These are phyloP conservation scores for Aspergillus nomiae DNA, from an alignment of 2,329 filamentous ascomycete species.

Conservation along the genomic window DNA sequence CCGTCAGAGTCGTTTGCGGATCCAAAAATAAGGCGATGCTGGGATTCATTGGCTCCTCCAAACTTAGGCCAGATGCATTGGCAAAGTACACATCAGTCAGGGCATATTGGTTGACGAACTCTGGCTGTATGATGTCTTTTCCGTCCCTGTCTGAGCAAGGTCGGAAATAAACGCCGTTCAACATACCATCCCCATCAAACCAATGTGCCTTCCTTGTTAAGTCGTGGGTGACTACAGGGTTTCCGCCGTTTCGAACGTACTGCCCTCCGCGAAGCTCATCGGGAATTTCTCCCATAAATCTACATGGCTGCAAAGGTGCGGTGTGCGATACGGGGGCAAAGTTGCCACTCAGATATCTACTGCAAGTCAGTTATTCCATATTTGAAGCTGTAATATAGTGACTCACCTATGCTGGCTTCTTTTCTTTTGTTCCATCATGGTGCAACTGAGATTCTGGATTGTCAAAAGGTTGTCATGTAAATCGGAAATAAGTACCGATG, in stretches of 20 bases:
- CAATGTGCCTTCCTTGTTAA: constrained; percentile 66
- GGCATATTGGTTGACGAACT: constrained; percentile 71
- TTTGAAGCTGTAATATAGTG: too few species aligned
- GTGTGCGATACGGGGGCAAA: constrained; percentile 65
- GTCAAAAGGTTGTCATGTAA: too few species aligned
- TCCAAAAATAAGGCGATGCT: constrained; percentile 55
- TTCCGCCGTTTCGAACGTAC: constrained; percentile 72
- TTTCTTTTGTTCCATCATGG: too few species aligned
- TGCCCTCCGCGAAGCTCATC: constrained; percentile 67
- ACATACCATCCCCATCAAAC: constrained; percentile 77
- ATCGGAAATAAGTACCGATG: too few species aligned
- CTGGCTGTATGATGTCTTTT: constrained; percentile 50
- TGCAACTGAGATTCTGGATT: too few species aligned
- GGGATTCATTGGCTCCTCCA: constrained; percentile 60
- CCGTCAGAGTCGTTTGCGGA: not conserved
- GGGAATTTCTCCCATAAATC: constrained; percentile 61
- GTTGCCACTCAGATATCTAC: constrained; percentile 65
- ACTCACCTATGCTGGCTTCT: too few species aligned
- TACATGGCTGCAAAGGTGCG: constrained; percentile 56
- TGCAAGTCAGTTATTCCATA: too few species aligned
- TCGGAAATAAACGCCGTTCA: constrained; percentile 65
- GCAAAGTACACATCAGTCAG: constrained; percentile 67
- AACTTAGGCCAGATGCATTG: constrained; percentile 45
- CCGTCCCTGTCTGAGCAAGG: constrained; percentile 39
- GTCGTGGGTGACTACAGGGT: constrained; percentile 66